Conservation (phyloP, 2,329 filamentous ascomycete species). For the Penicillium sp. region DNA sequence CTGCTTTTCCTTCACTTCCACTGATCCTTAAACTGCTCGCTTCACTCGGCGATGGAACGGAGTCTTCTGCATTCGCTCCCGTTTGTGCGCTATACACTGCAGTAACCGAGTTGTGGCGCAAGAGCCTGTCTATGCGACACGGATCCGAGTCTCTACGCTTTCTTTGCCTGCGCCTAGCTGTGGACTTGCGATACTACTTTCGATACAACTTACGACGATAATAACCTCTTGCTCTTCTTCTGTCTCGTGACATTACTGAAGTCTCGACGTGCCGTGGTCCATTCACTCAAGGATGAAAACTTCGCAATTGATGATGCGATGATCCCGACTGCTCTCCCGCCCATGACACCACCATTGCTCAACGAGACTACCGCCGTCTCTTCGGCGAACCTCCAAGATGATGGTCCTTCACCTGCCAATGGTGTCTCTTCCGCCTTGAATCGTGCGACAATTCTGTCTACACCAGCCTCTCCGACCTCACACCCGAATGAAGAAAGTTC, state of each 20-base stretch:
- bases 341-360: constrained; percentile 31
- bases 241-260: too few relatives aligned
- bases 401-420: constrained; percentile 7
- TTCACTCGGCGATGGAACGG: constrained; percentile 6
- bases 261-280: too few relatives aligned
- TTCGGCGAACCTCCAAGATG: constrained; percentile 8
- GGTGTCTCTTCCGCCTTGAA: constrained; percentile 12
- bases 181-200: neutral
- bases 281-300: constrained; percentile 25
- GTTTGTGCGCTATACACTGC: neutral
- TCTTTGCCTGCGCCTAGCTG: neutral
- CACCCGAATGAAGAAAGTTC: constrained; percentile 4
- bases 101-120: neutral
- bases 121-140: constrained; percentile 2
- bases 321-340: constrained; percentile 31
- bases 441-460: constrained; percentile 8
- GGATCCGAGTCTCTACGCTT: constrained; percentile 1
- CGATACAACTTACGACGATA: too few relatives aligned
- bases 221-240: constrained; percentile 1
- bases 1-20: too few relatives aligned
- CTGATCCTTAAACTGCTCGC: constrained; percentile 8
- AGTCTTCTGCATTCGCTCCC: neutral
- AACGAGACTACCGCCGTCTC: constrained; percentile 21
- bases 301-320: constrained; percentile 27
- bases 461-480: neutral